Conservation (phyloP, 179 eudicot species). For the Sideroxylon spinosum region DNA sequence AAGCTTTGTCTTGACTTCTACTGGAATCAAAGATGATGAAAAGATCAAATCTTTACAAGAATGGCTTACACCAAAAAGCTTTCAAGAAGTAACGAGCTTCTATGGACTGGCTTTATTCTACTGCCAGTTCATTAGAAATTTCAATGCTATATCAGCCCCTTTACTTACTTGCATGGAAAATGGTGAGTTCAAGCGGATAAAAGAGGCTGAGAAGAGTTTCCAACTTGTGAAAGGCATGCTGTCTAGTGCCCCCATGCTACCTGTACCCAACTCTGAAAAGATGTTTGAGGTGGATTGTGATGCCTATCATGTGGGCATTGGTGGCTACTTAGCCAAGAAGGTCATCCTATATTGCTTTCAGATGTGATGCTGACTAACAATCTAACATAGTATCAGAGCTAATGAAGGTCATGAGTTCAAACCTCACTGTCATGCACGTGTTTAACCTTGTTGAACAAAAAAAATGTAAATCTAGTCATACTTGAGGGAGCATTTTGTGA, state of each 20-base stretch:
- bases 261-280: not conserved
- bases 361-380: too few relatives aligned
- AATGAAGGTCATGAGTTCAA: too few relatives aligned
- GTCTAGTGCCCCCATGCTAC: not conserved
- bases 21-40: not conserved
- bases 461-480: too few relatives aligned
- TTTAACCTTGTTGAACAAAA: too few relatives aligned
- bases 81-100: not conserved
- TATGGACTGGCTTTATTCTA: constrained; percentile 5
- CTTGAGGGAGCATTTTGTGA: too few relatives aligned
- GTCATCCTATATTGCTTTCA: not conserved
- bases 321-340: not conserved
- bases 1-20: not conserved
- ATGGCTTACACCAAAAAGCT: not conserved
- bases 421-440: too few relatives aligned
- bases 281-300: constrained; percentile 12
- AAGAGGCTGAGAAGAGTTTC: too few relatives aligned
- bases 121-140: not conserved
- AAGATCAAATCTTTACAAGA: not conserved
- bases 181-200: too few relatives aligned
- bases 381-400: too few relatives aligned
- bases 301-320: not conserved
- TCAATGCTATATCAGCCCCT: constrained; percentile 3
- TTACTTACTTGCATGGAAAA: not conserved
- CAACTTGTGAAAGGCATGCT: too few relatives aligned